Evolutionary conservation across 2,329 filamentous ascomycete genomes (phyloP), one percentile per base, ranked within the genome.

Genomic region (Lecanicillium sp.): DNA sequence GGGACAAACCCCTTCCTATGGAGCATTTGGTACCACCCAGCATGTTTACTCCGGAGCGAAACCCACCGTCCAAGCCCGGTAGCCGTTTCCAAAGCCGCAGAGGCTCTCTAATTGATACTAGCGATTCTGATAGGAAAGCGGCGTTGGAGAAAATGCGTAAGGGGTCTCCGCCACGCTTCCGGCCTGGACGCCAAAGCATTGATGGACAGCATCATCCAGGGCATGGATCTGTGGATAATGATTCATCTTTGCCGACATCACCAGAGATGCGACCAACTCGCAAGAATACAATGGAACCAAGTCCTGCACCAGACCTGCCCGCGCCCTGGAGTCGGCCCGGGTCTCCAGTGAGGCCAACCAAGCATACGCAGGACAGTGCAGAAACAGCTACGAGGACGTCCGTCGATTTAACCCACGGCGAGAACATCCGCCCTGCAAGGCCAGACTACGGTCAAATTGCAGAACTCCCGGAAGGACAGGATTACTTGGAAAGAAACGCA

Each of bases 241-340:
- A 64, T 40, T 63, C 60, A 1, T 70, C 70, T 13, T 55, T 60
- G 12, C 67, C 70, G 9, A 57, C 69, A 20, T 79, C 75, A 0
- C 75, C 76, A 4, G 69, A 70, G 17, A 51, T 69, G n/a, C 68
- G 63, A 27, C 53, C 64, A 4, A 47, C 67, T 56, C 54, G 68
- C 43, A 58, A 75, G 50, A 49, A 64, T 49, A 59, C 62, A 2
- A 66, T 73, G 22, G 70, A 81, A 37, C 75, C 77, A 4, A 71
- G 70, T 11, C 73, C 80, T 43, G 72, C 73, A 16, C 69, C 75
- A 46, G 79, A 83, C 41, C 55, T 83, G 8, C 84, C 82, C 4
- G 73, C 79, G 2, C 64, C 70, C 4, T 67, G 67, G 7, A 86
- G 80, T 50, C 73, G 82, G 17, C 68, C 74, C 2, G 65, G 67